A percentile compares a stretch with the other conserved stretches of the same genome.
phyloP scores from a whole-genome alignment of 2,329 filamentous ascomycete species.

The Claviceps sp. region DNA sequence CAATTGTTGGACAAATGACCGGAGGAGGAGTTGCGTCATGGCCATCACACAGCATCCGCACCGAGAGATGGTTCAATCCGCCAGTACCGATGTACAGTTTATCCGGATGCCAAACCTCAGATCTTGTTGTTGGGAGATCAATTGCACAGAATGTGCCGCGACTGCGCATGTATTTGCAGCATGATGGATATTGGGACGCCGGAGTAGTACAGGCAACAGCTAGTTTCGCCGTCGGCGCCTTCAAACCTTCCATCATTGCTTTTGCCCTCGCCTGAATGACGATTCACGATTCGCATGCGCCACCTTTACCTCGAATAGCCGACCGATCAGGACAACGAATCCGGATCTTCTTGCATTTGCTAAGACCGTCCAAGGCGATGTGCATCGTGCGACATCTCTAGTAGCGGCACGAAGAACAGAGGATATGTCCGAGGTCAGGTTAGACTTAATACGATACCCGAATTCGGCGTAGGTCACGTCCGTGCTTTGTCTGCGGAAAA shows the following conservation, averaged over 20 bases:
- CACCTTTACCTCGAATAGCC: slow-evolving; percentile 21
- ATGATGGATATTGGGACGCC: slow-evolving; percentile 19
- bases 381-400: slow-evolving; percentile 17
- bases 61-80: slow-evolving; percentile 16
- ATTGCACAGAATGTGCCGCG: slow-evolving; percentile 19
- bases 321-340: slow-evolving; percentile 22
- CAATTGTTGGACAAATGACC: slow-evolving; percentile 7
- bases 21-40: slow-evolving; percentile 12
- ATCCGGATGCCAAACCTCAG: slow-evolving; percentile 13
- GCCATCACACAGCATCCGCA: slow-evolving; percentile 11
- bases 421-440: slow-evolving; percentile 15
- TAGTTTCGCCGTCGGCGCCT: not conserved
- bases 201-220: slow-evolving; percentile 13
- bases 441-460: slow-evolving; percentile 16
- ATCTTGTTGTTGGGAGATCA: slow-evolving; percentile 17
- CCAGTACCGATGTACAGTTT: slow-evolving; percentile 15
- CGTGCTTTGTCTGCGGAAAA: slow-evolving; percentile 8
- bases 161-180: slow-evolving; percentile 16
- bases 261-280: not conserved
- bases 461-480: slow-evolving; percentile 13
- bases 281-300: slow-evolving; percentile 10
- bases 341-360: slow-evolving; percentile 18
- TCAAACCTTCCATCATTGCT: not conserved
- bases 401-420: slow-evolving; percentile 16
- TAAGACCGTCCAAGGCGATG: slow-evolving; percentile 19